These are phyloP conservation scores for Dactylellina cionopaga DNA, from an alignment of 2,329 filamentous ascomycete species.

Conservation along the genomic window DNA sequence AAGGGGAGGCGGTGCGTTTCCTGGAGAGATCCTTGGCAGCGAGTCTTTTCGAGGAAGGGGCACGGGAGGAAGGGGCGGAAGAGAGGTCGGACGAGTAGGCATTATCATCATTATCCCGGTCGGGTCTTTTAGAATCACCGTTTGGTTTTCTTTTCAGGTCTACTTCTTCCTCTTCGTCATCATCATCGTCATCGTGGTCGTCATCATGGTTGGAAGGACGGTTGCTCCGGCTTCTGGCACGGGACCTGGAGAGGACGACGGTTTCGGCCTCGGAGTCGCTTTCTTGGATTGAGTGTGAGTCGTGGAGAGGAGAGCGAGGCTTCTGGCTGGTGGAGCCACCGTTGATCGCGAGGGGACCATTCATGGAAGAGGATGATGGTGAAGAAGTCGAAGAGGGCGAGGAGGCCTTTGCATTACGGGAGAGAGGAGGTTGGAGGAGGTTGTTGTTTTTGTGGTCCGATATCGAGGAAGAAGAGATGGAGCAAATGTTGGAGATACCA, in stretches of 20 bases:
- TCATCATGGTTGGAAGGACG: conserved; percentile 41
- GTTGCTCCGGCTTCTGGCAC: conserved; percentile 41
- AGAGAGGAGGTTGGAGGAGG: conserved; percentile 20
- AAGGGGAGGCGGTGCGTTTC: conserved; percentile 44
- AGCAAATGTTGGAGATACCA: conserved; percentile 31
- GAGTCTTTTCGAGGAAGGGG: conserved; percentile 37
- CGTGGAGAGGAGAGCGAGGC: conserved; percentile 30
- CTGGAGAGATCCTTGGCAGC: conserved; percentile 23
- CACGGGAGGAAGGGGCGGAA: conserved; percentile 53
- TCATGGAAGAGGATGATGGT: conserved; percentile 22
- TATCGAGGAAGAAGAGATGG: conserved; percentile 25
- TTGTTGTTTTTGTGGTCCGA: conserved; percentile 25
- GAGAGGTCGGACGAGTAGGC: conserved; percentile 56
- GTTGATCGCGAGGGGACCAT: conserved; percentile 34
- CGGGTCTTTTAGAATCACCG: conserved; percentile 37
- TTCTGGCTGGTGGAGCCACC: conserved; percentile 33
- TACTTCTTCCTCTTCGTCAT: conserved; percentile 25
- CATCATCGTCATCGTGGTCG: conserved; percentile 40
- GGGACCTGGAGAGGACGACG: conserved; percentile 69
- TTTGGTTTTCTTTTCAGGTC: conserved; percentile 15
- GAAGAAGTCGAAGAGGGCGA: no score
- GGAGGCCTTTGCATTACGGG: conserved; percentile 43
- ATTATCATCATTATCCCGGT: conserved; percentile 52
- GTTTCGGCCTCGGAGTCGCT: conserved; percentile 78
- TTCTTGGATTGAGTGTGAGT: conserved; percentile 35